Base-by-base conservation (phyloP, 2,329 filamentous ascomycete species). In the Neonectria hederae region DNA sequence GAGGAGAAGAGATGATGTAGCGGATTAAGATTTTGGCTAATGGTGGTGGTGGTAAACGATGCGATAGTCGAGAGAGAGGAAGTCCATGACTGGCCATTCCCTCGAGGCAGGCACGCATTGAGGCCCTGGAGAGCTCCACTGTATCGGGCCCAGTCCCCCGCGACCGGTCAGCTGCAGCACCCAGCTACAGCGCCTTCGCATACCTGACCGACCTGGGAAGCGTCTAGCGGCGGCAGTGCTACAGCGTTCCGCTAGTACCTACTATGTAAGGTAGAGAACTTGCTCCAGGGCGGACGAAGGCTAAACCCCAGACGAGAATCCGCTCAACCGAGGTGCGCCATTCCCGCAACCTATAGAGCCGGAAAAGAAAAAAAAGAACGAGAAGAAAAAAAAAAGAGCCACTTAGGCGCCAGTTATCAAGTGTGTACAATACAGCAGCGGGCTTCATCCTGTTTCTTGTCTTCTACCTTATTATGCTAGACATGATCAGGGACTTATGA, bases 81-180 rank as follows among this genome's bases (percentile, higher is more conserved):
- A 51, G 14, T 26, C 5, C 21, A 17, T 38, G 35, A 38, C 5
- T 38, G 35, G 35, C 13, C 35, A 38, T 38, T 38, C 35, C 35
- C 35, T 38, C 35, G 5, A 42, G 38, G 38, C n/a, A 42, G 38
- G 38, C 38, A 21, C 38, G 38, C 35, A 38, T 38, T 7, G 35
- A n/a, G 14, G 45, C 24, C 46, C 56, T 38, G 35, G 35, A 35
- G 24, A 32, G 52, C 51, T 43, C 58, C 58, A 54, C 58, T 48
- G 51, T 51, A 45, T 49, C 46, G 42, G 53, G 30, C 13, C 30
- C 30, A 38, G 49, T 54, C n/a, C 42, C 59, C 49, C 51, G 24
- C 26, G 22, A 19, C 49, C 42, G 45, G 52, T 35, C 43, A 61
- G 51, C 51, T 60, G 19, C 59, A 54, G 21, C 38, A 5, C 13